Percentiles rank a stretch among this genome's conserved stretches.
Evolutionary conservation across 176 grass and related monocot genomes (phyloP).

Genomic region (Oryza officinalis): DNA sequence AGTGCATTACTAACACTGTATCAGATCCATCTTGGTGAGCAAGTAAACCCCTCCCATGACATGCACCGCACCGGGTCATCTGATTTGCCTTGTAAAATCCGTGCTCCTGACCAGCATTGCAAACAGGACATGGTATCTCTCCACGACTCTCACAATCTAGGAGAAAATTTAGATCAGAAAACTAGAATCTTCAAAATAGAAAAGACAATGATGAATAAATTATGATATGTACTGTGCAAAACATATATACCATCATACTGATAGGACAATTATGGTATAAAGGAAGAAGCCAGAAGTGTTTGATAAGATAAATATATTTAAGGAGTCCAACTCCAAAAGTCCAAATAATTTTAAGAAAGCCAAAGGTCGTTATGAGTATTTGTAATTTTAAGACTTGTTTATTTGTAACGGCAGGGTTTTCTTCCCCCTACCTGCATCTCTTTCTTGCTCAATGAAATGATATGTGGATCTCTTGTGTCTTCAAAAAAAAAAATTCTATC

Average conservation of each 20-base stretch:
- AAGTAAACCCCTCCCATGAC: conserved; percentile 76
- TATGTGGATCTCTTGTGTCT: too few species aligned
- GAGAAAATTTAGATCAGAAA: conserved; percentile 22
- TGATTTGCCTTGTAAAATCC: conserved; percentile 80
- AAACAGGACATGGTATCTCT: conserved; percentile 62
- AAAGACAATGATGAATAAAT: conserved; percentile 11
- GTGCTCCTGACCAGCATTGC: conserved; percentile 64
- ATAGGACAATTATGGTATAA: conserved; percentile 3
- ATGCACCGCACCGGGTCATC: conserved; percentile 64
- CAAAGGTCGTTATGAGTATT: neutral
- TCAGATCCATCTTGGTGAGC: conserved; percentile 94
- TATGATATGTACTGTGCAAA: conserved; percentile 20
- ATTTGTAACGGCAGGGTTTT: too few species aligned
- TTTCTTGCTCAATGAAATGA: too few species aligned
- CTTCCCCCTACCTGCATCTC: too few species aligned
- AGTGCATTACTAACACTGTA: conserved; percentile 59
- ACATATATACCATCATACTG: neutral
- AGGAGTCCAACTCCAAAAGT: neutral
- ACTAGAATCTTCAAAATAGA: neutral
- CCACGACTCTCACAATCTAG: conserved; percentile 73
- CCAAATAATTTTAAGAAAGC: neutral
- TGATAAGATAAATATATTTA: conserved; percentile 21
- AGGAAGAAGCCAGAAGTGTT: neutral
- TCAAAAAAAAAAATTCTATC: too few species aligned
- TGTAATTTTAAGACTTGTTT: too few species aligned